A percentile compares a stretch with the other conserved stretches of the same genome.
phyloP scores from a whole-genome alignment of 768 basidiomycete genomes.

The Austroboletus eburneus region DNA sequence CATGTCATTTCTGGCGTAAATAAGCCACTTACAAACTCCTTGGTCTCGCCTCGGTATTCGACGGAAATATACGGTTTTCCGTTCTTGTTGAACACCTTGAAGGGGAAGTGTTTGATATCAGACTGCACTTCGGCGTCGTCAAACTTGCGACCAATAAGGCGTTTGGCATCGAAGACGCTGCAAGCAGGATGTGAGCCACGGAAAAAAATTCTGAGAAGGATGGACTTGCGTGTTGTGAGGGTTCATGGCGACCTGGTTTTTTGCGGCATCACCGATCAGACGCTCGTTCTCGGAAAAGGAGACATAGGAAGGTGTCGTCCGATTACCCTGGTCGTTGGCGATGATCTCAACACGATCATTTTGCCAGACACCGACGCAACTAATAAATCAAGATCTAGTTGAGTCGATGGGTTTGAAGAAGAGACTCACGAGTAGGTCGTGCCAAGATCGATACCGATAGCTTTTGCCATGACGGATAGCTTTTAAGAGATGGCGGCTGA shows the following conservation, averaged over 20 bases:
- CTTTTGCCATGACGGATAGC: conserved; percentile 57
- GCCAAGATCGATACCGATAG: conserved; percentile 86
- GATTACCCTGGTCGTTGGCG: conserved; percentile 92
- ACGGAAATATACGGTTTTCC: conserved; percentile 89
- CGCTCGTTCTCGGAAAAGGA: conserved; percentile 94
- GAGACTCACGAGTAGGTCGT: conserved; percentile 85
- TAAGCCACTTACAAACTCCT: conserved; percentile 73
- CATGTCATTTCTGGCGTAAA: conserved; percentile 3
- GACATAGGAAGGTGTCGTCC: conserved; percentile 94
- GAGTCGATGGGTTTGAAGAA: not conserved
- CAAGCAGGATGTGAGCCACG: conserved; percentile 3
- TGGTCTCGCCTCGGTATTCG: conserved; percentile 88
- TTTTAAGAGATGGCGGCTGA: conserved; percentile 7
- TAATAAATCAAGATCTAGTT: conserved; percentile 30
- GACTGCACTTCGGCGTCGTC: conserved; percentile 80
- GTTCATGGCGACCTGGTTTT: conserved; percentile 99
- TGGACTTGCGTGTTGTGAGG: conserved; percentile 73
- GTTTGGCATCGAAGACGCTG: conserved; percentile 97
- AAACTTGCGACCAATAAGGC: conserved; percentile 93
- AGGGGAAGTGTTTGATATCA: conserved; percentile 91
- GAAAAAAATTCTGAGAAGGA: not conserved
- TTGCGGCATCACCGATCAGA: conserved; percentile 98
- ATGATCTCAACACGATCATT: conserved; percentile 99
- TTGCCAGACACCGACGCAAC: conserved; percentile 99
- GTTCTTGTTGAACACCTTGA: conserved; percentile 80